Evolutionary conservation across 108 stramenopile species (phyloP), one percentile per base, ranked within the genome.

Genomic region (Skeletonema menzelii): DNA sequence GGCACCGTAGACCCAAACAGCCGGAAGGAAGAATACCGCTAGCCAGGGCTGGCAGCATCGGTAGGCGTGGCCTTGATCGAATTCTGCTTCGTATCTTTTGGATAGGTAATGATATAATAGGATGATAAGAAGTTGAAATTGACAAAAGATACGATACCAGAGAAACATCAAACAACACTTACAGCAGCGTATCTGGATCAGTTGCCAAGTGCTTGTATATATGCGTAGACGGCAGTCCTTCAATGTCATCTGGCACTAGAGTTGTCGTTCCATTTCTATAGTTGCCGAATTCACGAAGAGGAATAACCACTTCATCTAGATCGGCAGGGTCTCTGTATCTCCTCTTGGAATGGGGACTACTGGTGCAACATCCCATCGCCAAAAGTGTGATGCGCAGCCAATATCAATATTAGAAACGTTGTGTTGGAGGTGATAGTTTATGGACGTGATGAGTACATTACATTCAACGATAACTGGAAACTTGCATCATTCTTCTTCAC

Each of bases 351-450:
- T 86, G 80, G 19, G 85, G 85, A 19, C 40, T 70, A 70, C 79
- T 81, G 40, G 22, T 38, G 63, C 83, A 86, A 80, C 85, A 86
- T 0, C 85, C 85, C 85, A 86, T 86, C 35, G 35, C 34, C n/a
- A n/a, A n/a, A n/a, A n/a, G n/a, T n/a, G n/a, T n/a, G n/a, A n/a
- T n/a, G n/a, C n/a, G n/a, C n/a, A n/a, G n/a, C n/a, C n/a, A n/a
- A n/a, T n/a, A n/a, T n/a, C n/a, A n/a, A n/a, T n/a, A n/a, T n/a
- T n/a, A n/a, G n/a, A n/a, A n/a, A n/a, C n/a, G n/a, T n/a, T n/a
- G n/a, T n/a, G n/a, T n/a, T n/a, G n/a, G n/a, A n/a, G n/a, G n/a
- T n/a, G n/a, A n/a, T n/a, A n/a, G n/a, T n/a, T n/a, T n/a, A n/a
- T n/a, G n/a, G n/a, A n/a, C n/a, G n/a, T n/a, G n/a, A n/a, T n/a